Evolutionary conservation across 768 basidiomycete species (phyloP), one percentile per base, ranked within the genome.

Genomic region (Calocera viscosa): DNA sequence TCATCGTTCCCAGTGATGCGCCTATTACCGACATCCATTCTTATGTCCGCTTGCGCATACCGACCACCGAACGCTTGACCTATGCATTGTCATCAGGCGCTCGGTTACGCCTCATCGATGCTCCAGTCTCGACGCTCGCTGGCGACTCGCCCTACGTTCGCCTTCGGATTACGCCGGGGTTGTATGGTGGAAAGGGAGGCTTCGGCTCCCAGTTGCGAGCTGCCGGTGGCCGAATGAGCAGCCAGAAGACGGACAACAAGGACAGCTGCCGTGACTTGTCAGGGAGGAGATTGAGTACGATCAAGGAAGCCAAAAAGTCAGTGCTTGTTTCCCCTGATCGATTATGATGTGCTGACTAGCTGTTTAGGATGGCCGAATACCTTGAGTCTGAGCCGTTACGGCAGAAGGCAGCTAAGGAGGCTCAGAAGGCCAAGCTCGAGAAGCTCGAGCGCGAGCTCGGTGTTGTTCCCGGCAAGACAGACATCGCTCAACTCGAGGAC

Each of bases 161-260:
- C 1, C 79, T 97, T 0, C 82, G 91, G 0, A 80, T 95, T n/a
- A 78, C 82, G 0, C 88, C 91, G 0, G 80, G 87, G 28, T 74
- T 97, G 7, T 80, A 82, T 1, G 95, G 95, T 63, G 96, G 96
- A 22, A 99, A 98, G 77, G 95, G 96, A 75, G 96, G 95, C 35
- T 98, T 99, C 73, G 96, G 96, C 2, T 91, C 89, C 19, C 94
- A 97, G 79, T 81, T 99, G 70, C 84, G 96, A 75, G 95, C 96
- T 0, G 95, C 95, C 16, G 96, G 96, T 70, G 95, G 96, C 14
- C 84, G 95, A 34, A 99, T 99, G 96, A 91, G 89, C 73, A 90
- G 88, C 71, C 91, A 94, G 79, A 93, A 93, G 80, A 93, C 92
- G 26, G 94, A 82, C 76, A 94, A 94, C 76, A 94, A 94, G 69